These are phyloP conservation scores for Colletotrichum lupini DNA, from an alignment of 2,329 filamentous ascomycete species.

Conservation along the genomic window DNA sequence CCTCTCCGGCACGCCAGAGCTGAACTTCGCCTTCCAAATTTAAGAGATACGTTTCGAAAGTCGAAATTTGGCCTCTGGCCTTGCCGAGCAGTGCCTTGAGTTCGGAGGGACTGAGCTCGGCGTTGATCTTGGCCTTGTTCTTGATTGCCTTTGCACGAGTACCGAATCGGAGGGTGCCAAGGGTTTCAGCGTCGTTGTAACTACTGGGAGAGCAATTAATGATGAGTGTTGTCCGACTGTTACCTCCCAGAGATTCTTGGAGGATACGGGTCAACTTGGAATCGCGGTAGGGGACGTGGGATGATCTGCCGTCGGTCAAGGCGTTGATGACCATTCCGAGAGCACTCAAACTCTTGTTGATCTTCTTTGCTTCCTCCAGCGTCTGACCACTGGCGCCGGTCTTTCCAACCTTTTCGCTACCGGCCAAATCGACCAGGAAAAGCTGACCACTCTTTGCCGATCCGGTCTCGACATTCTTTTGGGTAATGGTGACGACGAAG, in stretches of 20 bases:
- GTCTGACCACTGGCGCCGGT: constrained; percentile 98
- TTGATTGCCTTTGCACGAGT: constrained; percentile 98
- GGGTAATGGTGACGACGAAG: constrained; percentile 95
- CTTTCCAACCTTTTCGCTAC: constrained; percentile 98
- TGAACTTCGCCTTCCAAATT: constrained; percentile 87
- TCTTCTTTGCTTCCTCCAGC: constrained; percentile 98
- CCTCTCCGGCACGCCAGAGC: constrained; percentile 87
- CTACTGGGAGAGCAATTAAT: constrained; percentile 99
- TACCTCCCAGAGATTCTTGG: constrained; percentile 97
- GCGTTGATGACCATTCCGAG: constrained; percentile 99
- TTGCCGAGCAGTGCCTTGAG: constrained; percentile 94
- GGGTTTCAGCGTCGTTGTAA: constrained; percentile 96
- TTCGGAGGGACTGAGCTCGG: constrained; percentile 94
- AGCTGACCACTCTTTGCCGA: constrained; percentile 96
- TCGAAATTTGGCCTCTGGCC: constrained; percentile 88
- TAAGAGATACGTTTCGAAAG: constrained; percentile 87
- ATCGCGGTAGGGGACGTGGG: constrained; percentile 95
- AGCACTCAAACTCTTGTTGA: constrained; percentile 99
- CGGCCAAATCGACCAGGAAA: constrained; percentile 97
- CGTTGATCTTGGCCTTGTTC: constrained; percentile 99
- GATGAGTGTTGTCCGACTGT: constrained; percentile 97
- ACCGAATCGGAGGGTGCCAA: constrained; percentile 93
- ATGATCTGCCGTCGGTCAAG: constrained; percentile 95
- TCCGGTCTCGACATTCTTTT: constrained; percentile 97
- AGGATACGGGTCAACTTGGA: constrained; percentile 97